These are phyloP conservation scores for Salvia miltiorrhiza DNA, from an alignment of 257 asterid genomes.

Conservation along the genomic window DNA sequence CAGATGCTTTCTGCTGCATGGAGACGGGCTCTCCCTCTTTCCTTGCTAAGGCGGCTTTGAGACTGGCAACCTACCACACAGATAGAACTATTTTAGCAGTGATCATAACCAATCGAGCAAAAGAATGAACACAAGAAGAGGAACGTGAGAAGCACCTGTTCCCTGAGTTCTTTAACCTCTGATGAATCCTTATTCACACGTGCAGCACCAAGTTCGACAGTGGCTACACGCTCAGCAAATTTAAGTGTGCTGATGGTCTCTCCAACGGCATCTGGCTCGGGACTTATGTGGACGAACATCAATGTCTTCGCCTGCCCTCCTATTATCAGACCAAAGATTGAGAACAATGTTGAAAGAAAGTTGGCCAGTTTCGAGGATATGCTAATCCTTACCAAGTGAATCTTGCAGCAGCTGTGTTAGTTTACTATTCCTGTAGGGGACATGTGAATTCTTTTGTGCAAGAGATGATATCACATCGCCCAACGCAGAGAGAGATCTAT, in stretches of 20 bases:
- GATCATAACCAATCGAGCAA: neutral
- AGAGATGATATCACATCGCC: constrained; percentile 97
- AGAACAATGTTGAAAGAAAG: constrained; percentile 16
- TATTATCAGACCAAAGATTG: constrained; percentile 14
- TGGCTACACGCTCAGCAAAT: constrained; percentile 97
- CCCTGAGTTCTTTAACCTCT: constrained; percentile 90
- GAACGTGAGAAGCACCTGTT: constrained; percentile 52
- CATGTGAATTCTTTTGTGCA: constrained; percentile 82
- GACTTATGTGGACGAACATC: constrained; percentile 97
- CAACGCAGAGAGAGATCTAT: constrained; percentile 87
- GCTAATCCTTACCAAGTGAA: constrained; percentile 78
- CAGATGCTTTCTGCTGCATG: constrained; percentile 41
- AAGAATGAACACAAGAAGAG: neutral
- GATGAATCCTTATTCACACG: constrained; percentile 76
- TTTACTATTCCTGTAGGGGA: constrained; percentile 94
- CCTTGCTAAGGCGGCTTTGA: constrained; percentile 79
- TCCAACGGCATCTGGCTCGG: constrained; percentile 85
- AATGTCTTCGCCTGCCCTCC: constrained; percentile 99
- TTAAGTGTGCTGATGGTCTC: constrained; percentile 95
- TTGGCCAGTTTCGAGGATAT: neutral
- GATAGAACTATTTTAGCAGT: constrained; percentile 4
- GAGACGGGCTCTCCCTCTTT: constrained; percentile 51
- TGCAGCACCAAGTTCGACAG: constrained; percentile 99
- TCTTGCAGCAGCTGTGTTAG: constrained; percentile 97
- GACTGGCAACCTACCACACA: constrained; percentile 58